phyloP scores from a whole-genome alignment of 768 basidiomycete species.

The Psilocybe subaeruginosa region DNA sequence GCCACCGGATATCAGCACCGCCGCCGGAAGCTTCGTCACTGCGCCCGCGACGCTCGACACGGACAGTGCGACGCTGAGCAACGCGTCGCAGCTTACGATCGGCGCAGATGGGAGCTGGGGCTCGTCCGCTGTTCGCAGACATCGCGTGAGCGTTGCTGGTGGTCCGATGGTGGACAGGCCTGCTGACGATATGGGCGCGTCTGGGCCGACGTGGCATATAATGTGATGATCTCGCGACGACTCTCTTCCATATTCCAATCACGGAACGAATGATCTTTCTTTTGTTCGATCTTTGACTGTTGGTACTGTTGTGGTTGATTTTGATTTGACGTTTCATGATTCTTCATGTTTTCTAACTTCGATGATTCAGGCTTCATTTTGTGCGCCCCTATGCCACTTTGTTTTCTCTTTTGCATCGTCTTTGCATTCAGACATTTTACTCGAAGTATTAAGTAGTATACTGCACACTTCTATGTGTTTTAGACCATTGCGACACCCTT shows the following conservation, averaged over 20 bases:
- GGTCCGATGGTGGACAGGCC: conserved; percentile 28
- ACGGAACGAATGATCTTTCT: background rate
- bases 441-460: background rate
- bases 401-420: background rate
- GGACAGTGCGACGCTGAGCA: conserved; percentile 29
- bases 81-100: conserved; percentile 6
- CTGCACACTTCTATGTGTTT: background rate
- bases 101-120: conserved; percentile 8
- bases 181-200: conserved; percentile 18
- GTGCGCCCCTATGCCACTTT: background rate
- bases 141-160: background rate
- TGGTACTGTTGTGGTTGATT: background rate
- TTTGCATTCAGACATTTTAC: background rate
- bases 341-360: background rate
- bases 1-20: conserved; percentile 68
- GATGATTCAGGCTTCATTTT: background rate
- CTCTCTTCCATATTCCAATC: background rate
- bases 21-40: conserved; percentile 70
- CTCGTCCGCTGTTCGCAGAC: background rate
- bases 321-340: background rate
- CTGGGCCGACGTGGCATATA: conserved; percentile 23
- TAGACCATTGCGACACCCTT: background rate
- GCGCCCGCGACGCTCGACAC: conserved; percentile 61
- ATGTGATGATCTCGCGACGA: background rate
- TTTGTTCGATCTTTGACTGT: background rate